Evolutionary conservation across 2,329 filamentous ascomycete genomes (phyloP), one percentile per base, ranked within the genome.

Genomic region (Echinosphaeria canescens): DNA sequence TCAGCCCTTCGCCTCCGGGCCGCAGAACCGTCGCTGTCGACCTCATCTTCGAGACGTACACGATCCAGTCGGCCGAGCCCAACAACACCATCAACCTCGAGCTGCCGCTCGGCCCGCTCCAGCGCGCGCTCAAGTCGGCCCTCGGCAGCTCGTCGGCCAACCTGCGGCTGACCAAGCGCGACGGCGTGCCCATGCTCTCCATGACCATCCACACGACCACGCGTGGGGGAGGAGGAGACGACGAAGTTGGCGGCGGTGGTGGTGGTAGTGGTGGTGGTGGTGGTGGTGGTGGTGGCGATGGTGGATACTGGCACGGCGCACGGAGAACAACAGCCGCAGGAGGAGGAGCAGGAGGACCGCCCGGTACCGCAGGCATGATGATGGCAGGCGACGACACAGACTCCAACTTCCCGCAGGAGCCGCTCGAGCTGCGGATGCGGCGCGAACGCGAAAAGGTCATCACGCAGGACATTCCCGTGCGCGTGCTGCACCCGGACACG

Each of bases 11-110:
- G n/a, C n/a, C n/a, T n/a, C n/a, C 10, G 4, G 11, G 15, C 4
- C 22, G 4, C 33, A 69, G 64, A 23, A 64, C 61, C 24, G 51
- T 72, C 15, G 51, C 55, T 14, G 64, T 78, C 61, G 79, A 91
- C 42, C 72, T 81, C 38, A 81, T 98, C 40, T 95, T 98, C 48
- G 64, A 82, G 43, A 58, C 61, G 36, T 92, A 90, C 53, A 67
- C 70, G 28, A 72, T 95, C 37, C 75, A 92, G 46, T 92, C 84
- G 26, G 78, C 78, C 27, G 75, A 82, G 25, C 56, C 57, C 22
- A 60, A 69, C 47, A 92, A 92, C 50, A 79, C 82, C 28, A 93
- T 98, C 52, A 93, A 98, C 50, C 73, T 98, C 34, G 88, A 98
- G 52, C 67, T 98, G 2, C 82, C 88, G 15, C 69, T 95, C n/a